These are phyloP conservation scores for Penicillium simplicissimum DNA, from an alignment of 495 filamentous ascomycete genomes.

Conservation along the genomic window DNA sequence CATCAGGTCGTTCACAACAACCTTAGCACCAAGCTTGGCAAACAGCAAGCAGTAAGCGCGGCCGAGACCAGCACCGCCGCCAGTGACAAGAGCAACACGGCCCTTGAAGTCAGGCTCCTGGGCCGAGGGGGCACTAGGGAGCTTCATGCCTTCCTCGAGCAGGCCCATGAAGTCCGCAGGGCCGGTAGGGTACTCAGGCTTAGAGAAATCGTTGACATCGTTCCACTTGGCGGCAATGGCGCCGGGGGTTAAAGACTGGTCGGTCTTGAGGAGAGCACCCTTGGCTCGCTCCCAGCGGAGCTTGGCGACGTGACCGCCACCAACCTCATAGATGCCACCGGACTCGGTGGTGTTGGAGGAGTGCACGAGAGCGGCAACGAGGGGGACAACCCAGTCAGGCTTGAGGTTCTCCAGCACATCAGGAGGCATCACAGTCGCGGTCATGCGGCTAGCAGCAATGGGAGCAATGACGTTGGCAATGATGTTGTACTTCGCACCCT, in stretches of 20 bases:
- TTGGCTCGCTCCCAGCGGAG: conserved; percentile 92
- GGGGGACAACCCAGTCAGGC: conserved; percentile 94
- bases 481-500: conserved; percentile 98
- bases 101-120: conserved; percentile 85
- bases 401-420: conserved; percentile 86
- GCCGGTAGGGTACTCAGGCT: conserved; percentile 82
- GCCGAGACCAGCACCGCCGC: conserved; percentile 84
- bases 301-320: conserved; percentile 92
- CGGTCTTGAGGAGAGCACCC: conserved; percentile 87
- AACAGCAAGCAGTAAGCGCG: conserved; percentile 91
- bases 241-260: conserved; percentile 82
- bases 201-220: conserved; percentile 81
- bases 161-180: conserved; percentile 85
- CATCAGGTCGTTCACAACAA: conserved; percentile 93
- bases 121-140: conserved; percentile 69
- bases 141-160: conserved; percentile 81
- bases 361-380: conserved; percentile 89
- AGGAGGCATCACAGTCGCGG: conserved; percentile 94
- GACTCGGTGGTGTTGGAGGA: conserved; percentile 82
- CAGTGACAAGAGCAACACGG: conserved; percentile 89
- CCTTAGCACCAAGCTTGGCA: conserved; percentile 81
- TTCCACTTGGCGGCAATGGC: conserved; percentile 89
- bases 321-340: conserved; percentile 90
- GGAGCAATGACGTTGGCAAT: conserved; percentile 94
- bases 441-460: conserved; percentile 96